Percentiles rank a stretch among this genome's conserved stretches.
Evolutionary conservation across 2,329 filamentous ascomycete genomes (phyloP).

Genomic region (Scedosporium aurantiacum): DNA sequence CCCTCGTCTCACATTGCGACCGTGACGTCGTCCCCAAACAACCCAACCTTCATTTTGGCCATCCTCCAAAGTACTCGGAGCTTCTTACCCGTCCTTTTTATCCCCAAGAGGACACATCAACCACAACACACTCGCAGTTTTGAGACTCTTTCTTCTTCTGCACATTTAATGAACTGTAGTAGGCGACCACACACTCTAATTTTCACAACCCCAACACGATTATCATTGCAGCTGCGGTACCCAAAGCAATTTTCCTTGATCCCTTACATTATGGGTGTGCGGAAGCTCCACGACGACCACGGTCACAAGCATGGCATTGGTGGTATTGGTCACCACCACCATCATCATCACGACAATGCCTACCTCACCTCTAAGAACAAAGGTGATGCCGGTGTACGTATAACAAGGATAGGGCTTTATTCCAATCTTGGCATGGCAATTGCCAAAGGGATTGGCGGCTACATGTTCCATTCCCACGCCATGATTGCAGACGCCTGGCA

Average conservation of each 20-base stretch:
- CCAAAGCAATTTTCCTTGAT: not conserved
- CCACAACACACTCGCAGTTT: conserved; percentile 4
- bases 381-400: conserved; percentile 53
- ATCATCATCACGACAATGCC: conserved; percentile 81
- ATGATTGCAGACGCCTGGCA: conserved; percentile 93
- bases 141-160: not conserved
- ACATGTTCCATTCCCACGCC: conserved; percentile 87
- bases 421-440: conserved; percentile 92
- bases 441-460: conserved; percentile 84
- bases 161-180: not conserved
- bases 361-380: conserved; percentile 84
- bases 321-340: conserved; percentile 43
- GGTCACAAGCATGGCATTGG: conserved; percentile 42
- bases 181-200: not conserved
- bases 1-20: conserved; percentile 3
- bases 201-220: not conserved
- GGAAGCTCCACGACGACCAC: conserved; percentile 21
- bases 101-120: conserved; percentile 7
- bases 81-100: conserved; percentile 6
- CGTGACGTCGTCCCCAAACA: conserved; percentile 3
- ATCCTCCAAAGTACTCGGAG: not conserved
- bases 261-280: not conserved
- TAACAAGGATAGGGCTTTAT: conserved; percentile 48
- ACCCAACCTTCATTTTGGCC: not conserved
- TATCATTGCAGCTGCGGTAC: not conserved